Evolutionary conservation across 208 protist genomes (phyloP).

Genomic region (Wallacemonas sp.): DNA sequence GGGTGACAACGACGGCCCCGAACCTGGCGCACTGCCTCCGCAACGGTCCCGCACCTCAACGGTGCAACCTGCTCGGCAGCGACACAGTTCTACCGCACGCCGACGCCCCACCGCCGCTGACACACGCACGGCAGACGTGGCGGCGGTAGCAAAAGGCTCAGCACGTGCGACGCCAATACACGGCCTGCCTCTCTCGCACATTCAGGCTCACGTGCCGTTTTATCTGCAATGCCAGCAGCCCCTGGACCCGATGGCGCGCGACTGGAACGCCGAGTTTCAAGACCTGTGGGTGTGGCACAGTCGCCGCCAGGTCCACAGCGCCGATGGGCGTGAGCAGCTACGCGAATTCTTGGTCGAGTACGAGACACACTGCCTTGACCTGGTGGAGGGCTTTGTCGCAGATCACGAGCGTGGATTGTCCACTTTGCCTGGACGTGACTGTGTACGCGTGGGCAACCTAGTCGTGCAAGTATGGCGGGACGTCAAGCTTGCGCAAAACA

Average conservation of each 20-base stretch:
- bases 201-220: constrained; percentile 37
- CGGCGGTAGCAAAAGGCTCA: not conserved
- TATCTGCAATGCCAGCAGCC: constrained; percentile 10
- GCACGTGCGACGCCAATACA: not conserved
- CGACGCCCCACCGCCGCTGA: not conserved
- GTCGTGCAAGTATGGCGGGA: constrained; percentile 49
- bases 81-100: not conserved
- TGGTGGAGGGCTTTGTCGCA: constrained; percentile 22
- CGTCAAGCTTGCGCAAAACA: constrained; percentile 43
- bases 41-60: not conserved
- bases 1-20: not conserved
- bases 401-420: not conserved
- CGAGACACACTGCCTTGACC: constrained; percentile 29
- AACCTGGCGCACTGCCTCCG: not conserved
- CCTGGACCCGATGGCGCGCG: constrained; percentile 28
- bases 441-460: constrained; percentile 47
- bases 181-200: constrained; percentile 9
- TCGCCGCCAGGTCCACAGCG: not conserved
- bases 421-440: not conserved
- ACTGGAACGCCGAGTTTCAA: constrained; percentile 71
- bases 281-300: constrained; percentile 22
- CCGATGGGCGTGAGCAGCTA: constrained; percentile 3
- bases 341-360: constrained; percentile 33
- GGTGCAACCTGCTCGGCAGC: not conserved
- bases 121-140: not conserved